Percentiles rank a stretch among this genome's conserved stretches.
These are phyloP conservation scores for Phytophthora cajani DNA, from an alignment of 352 stramenopile species.

Conservation along the genomic window DNA sequence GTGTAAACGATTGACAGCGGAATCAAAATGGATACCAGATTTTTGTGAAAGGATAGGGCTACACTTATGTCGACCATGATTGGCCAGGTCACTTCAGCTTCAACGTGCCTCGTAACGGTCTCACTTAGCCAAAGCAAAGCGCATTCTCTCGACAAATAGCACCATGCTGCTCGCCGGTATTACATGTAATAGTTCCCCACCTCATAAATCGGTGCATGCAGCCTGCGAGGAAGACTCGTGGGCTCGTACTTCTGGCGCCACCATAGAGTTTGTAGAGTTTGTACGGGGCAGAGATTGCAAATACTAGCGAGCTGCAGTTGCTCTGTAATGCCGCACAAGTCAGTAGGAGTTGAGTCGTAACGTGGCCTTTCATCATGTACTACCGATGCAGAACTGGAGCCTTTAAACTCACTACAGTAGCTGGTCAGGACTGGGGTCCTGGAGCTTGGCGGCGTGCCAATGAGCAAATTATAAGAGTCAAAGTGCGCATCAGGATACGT, in stretches of 20 bases:
- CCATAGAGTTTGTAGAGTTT: not conserved
- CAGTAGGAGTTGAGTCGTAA: not conserved
- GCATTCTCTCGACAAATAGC: not conserved
- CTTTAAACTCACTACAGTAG: not conserved
- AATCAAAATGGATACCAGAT: not conserved
- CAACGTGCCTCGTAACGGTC: slow-evolving; percentile 2
- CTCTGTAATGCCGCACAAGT: no score
- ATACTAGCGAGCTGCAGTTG: not conserved
- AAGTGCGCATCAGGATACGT: no score
- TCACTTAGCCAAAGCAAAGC: no score
- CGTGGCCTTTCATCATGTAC: not conserved
- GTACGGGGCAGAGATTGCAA: not conserved
- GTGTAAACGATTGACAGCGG: not conserved
- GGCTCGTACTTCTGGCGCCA: not conserved
- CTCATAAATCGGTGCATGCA: not conserved
- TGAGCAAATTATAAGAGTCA: no score
- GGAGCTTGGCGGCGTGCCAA: not conserved
- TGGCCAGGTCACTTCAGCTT: slow-evolving; percentile 20
- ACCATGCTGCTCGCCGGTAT: not conserved
- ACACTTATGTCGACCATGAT: slow-evolving; percentile 7
- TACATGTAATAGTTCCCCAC: not conserved
- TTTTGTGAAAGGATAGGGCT: slow-evolving; percentile 2
- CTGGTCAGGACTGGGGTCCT: not conserved
- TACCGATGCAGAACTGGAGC: not conserved
- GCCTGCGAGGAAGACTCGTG: not conserved